Percentiles rank a stretch among this genome's conserved stretches.
Evolutionary conservation across 2,329 filamentous ascomycete species (phyloP).

Genomic region (Cladosporium sp.): DNA sequence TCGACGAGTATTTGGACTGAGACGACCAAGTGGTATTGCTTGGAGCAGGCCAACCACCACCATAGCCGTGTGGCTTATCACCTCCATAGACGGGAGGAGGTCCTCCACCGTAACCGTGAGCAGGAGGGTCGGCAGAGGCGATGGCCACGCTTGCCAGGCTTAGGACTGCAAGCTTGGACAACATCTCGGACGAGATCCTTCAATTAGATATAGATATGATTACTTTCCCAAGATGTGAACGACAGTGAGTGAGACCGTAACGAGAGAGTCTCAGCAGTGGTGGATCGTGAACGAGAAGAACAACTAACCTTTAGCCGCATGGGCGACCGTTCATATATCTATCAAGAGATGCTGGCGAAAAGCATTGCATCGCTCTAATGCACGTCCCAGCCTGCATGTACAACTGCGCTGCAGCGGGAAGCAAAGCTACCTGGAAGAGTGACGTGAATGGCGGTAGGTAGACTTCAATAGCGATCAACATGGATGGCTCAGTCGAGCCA

Average conservation of each 20-base stretch:
- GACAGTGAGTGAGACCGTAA: constrained; percentile 8
- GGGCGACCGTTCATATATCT: constrained; percentile 4
- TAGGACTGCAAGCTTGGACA: constrained; percentile 6
- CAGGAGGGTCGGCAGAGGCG: background rate
- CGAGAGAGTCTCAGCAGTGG: constrained; percentile 11
- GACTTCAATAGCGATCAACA: constrained; percentile 10
- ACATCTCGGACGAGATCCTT: background rate
- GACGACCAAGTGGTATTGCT: background rate
- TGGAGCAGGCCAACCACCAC: background rate
- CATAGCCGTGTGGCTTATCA: background rate
- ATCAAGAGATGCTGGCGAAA: background rate
- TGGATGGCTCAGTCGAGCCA: background rate
- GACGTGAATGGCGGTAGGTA: constrained; percentile 9
- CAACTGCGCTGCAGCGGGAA: constrained; percentile 2
- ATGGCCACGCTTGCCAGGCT: constrained; percentile 5
- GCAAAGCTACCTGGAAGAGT: constrained; percentile 1
- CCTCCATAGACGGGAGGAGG: background rate
- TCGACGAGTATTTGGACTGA: background rate
- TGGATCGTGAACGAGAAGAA: background rate
- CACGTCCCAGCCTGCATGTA: constrained; percentile 12
- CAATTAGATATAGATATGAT: background rate
- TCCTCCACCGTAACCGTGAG: background rate
- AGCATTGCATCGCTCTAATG: constrained; percentile 9
- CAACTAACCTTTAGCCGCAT: background rate
- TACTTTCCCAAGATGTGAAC: background rate